Evolutionary conservation across 352 stramenopile species (phyloP).

Genomic region (Phytophthora sp.): DNA sequence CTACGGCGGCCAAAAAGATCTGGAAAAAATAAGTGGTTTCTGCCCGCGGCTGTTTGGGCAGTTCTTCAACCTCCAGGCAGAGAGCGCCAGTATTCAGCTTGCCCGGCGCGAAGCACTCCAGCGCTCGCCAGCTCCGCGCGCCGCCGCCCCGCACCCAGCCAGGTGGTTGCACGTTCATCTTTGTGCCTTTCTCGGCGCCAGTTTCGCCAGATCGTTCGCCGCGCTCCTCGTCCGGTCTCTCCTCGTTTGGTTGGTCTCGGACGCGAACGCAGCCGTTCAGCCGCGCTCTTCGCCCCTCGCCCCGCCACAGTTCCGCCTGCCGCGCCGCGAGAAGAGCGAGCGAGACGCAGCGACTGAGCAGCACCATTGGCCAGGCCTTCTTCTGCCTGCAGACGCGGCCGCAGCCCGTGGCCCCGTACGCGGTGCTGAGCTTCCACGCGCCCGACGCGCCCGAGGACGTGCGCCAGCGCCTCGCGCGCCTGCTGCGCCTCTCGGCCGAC

Average conservation of each 20-base stretch:
- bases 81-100: neutral
- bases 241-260: constrained; percentile 18
- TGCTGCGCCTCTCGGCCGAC: constrained; percentile 26
- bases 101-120: neutral
- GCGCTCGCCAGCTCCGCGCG: neutral
- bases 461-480: constrained; percentile 23
- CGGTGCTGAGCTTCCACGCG: constrained; percentile 27
- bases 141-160: neutral
- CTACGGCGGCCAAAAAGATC: neutral
- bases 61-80: constrained; percentile 8
- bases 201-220: constrained; percentile 18
- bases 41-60: neutral
- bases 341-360: constrained; percentile 27
- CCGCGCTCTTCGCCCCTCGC: neutral
- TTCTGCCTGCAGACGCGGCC: constrained; percentile 55
- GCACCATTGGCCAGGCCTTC: constrained; percentile 63
- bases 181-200: constrained; percentile 3
- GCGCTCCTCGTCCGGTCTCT: constrained; percentile 29
- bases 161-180: neutral
- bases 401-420: constrained; percentile 39
- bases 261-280: constrained; percentile 4
- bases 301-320: constrained; percentile 24
- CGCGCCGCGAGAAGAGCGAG: constrained; percentile 29
- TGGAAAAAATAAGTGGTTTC: neutral
- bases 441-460: constrained; percentile 18